phyloP scores from a whole-genome alignment of 208 protist genomes.

The Trypanosoma rangeli region DNA sequence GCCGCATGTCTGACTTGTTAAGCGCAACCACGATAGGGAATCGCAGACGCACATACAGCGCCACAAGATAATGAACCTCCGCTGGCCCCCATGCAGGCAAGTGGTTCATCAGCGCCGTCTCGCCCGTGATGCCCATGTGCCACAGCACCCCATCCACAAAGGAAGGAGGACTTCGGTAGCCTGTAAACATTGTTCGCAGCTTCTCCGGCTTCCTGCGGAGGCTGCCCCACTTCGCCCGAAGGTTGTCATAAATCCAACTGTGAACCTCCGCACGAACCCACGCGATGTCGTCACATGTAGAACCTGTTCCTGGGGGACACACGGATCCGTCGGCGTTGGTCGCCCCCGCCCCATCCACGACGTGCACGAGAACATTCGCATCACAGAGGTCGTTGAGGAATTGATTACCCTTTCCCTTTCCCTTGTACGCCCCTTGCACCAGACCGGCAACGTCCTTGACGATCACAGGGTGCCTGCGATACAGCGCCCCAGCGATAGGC shows the following conservation, averaged over 20 bases:
- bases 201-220: conserved; percentile 61
- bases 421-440: conserved; percentile 93
- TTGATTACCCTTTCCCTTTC: conserved; percentile 91
- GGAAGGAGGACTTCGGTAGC: conserved; percentile 79
- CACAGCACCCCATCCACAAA: conserved; percentile 76
- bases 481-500: conserved; percentile 20
- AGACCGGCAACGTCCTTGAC: conserved; percentile 94
- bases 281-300: conserved; percentile 78
- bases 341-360: conserved; percentile 89
- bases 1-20: conserved; percentile 90
- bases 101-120: conserved; percentile 30
- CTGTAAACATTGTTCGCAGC: conserved; percentile 91
- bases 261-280: conserved; percentile 93
- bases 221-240: conserved; percentile 79
- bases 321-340: conserved; percentile 89
- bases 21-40: conserved; percentile 92
- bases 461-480: conserved; percentile 77
- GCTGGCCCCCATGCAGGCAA: conserved; percentile 56
- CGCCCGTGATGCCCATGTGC: conserved; percentile 49
- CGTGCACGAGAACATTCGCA: conserved; percentile 93
- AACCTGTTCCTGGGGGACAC: conserved; percentile 61
- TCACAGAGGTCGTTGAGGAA: conserved; percentile 95
- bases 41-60: conserved; percentile 83
- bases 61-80: conserved; percentile 90
- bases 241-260: conserved; percentile 95